phyloP scores from a whole-genome alignment of 2,329 filamentous ascomycete genomes.

The Corynespora cassiicola region DNA sequence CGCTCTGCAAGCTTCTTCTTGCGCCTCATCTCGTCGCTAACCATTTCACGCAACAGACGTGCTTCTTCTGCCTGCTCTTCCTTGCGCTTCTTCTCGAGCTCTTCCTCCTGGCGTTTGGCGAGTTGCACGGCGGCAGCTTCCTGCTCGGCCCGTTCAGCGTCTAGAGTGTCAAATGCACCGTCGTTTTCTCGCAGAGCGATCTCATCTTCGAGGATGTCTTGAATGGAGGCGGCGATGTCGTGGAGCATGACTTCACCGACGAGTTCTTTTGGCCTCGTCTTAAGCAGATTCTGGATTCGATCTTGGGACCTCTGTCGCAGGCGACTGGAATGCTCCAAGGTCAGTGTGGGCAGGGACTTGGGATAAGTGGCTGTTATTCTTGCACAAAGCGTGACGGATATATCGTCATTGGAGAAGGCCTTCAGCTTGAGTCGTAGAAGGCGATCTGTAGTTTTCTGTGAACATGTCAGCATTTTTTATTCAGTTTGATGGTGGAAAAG shows the following conservation, averaged over 20 bases:
- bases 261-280: constrained; percentile 70
- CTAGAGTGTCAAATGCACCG: constrained; percentile 80
- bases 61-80: constrained; percentile 70
- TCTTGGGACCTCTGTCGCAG: constrained; percentile 74
- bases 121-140: constrained; percentile 73
- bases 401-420: constrained; percentile 74
- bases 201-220: constrained; percentile 83
- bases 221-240: constrained; percentile 65
- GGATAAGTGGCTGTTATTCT: constrained; percentile 91
- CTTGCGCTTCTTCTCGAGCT: constrained; percentile 47
- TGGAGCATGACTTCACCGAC: constrained; percentile 71
- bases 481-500: constrained; percentile 10
- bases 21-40: constrained; percentile 75
- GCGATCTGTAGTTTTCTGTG: constrained; percentile 76
- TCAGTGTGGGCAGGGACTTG: constrained; percentile 77
- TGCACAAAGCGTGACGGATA: constrained; percentile 75
- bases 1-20: constrained; percentile 65
- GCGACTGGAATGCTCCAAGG: constrained; percentile 67
- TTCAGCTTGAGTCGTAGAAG: constrained; percentile 82
- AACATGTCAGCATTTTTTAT: background rate
- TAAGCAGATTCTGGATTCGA: constrained; percentile 73
- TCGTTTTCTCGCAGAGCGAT: constrained; percentile 77
- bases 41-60: constrained; percentile 71
- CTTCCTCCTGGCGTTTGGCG: constrained; percentile 54
- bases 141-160: constrained; percentile 85